Percentiles rank a stretch among this genome's conserved stretches.
Evolutionary conservation across 2,329 filamentous ascomycete species (phyloP).

Genomic region (Phialophora verrucosa): DNA sequence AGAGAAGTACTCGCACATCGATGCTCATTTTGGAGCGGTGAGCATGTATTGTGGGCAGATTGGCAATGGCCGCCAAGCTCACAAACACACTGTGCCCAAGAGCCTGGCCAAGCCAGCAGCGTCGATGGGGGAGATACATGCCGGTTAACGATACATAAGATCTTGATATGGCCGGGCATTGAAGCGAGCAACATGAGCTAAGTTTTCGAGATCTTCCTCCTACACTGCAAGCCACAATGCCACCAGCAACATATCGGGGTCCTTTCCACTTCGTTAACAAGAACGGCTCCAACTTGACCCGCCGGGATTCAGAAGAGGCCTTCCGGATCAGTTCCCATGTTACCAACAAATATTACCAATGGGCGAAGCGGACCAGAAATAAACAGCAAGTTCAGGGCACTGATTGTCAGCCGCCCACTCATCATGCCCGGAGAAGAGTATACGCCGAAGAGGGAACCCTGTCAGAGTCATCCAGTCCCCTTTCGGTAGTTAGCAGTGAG

Average conservation of each 20-base stretch:
- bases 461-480: background rate
- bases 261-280: constrained; percentile 29
- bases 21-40: constrained; percentile 11
- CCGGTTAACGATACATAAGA: background rate
- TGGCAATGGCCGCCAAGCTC: background rate
- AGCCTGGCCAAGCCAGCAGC: too few species aligned
- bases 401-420: background rate
- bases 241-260: constrained; percentile 11
- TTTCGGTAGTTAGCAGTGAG: background rate
- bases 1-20: background rate
- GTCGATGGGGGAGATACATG: background rate
- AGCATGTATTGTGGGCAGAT: background rate
- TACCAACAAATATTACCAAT: constrained; percentile 26
- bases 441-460: background rate
- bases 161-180: background rate
- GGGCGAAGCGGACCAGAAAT: constrained; percentile 17
- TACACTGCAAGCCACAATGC: background rate
- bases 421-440: background rate
- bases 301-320: constrained; percentile 19
- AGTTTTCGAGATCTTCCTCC: background rate
- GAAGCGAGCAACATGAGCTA: background rate
- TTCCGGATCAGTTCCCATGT: constrained; percentile 30
- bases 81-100: background rate
- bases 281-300: constrained; percentile 25
- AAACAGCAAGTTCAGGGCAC: background rate